Conservation (phyloP, 129 eudicot species). For the Lactuca saligna region DNA sequence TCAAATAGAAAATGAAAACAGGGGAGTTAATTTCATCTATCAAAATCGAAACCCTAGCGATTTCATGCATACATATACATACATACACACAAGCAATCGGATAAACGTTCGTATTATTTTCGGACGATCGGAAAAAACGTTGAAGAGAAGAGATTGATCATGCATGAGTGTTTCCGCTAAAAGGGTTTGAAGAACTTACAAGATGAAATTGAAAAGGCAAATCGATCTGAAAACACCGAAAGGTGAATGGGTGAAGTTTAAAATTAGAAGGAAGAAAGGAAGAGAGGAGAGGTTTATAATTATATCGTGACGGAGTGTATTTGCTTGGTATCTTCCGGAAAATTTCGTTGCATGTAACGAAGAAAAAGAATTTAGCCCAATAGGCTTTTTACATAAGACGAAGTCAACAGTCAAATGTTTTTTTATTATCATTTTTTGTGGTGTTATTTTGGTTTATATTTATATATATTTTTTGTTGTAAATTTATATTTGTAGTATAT, state of each 20-base stretch:
- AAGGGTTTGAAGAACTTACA: slow-evolving; percentile 17
- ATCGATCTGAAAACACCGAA: neutral
- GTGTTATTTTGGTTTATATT: too few species aligned
- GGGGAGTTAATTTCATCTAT: neutral
- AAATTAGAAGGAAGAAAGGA: neutral
- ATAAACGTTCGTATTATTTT: neutral
- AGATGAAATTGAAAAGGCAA: neutral
- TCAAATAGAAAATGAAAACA: neutral
- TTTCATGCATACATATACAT: neutral
- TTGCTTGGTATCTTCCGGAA: slow-evolving; percentile 30
- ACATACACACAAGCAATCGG: neutral
- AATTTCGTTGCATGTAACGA: slow-evolving; percentile 34
- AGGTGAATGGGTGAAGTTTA: neutral
- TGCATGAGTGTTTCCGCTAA: neutral
- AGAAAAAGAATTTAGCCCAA: neutral
- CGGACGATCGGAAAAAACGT: neutral
- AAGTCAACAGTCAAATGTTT: slow-evolving; percentile 9
- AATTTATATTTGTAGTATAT: too few species aligned
- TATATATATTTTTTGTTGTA: too few species aligned
- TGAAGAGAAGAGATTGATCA: slow-evolving; percentile 13
- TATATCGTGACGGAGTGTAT: neutral
- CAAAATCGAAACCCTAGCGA: neutral
- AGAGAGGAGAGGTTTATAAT: neutral
- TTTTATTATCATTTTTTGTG: too few species aligned
- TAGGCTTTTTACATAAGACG: neutral